These are phyloP conservation scores for Monascus purpureus DNA, from an alignment of 495 filamentous ascomycete species.

Conservation along the genomic window DNA sequence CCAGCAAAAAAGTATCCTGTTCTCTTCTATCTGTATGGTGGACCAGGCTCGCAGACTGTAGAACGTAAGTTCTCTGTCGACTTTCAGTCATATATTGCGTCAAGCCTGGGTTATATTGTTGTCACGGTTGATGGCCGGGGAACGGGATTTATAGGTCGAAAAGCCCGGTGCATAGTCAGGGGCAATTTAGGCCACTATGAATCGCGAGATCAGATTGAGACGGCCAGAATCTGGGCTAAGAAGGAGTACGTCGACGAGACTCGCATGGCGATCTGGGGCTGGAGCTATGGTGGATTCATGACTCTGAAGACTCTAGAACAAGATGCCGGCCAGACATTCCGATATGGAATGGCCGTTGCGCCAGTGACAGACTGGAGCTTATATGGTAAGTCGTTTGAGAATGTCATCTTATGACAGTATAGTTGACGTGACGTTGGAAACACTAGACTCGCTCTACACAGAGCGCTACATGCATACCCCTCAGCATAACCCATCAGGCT, in stretches of 20 bases:
- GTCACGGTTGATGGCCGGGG: slow-evolving; percentile 91
- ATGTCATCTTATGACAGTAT: no score
- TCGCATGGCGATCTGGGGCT: slow-evolving; percentile 90
- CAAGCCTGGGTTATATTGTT: slow-evolving; percentile 80
- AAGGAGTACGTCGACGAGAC: slow-evolving; percentile 74
- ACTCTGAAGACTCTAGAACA: slow-evolving; percentile 90
- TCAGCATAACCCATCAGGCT: slow-evolving; percentile 63
- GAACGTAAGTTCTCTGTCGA: slow-evolving; percentile 70
- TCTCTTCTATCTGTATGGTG: slow-evolving; percentile 84
- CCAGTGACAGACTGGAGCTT: slow-evolving; percentile 95
- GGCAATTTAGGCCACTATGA: slow-evolving; percentile 78
- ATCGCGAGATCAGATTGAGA: slow-evolving; percentile 78
- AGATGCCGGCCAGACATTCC: slow-evolving; percentile 80
- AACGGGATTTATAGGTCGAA: slow-evolving; percentile 79
- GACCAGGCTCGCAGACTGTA: slow-evolving; percentile 79
- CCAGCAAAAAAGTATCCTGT: slow-evolving; percentile 78
- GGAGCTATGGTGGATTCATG: slow-evolving; percentile 96
- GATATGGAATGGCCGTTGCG: slow-evolving; percentile 94
- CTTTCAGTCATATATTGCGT: slow-evolving; percentile 83
- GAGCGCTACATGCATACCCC: slow-evolving; percentile 94
- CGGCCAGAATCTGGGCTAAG: slow-evolving; percentile 69
- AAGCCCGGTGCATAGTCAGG: slow-evolving; percentile 67
- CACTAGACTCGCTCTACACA: slow-evolving; percentile 92
- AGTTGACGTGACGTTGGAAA: no score
- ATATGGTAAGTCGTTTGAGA: no score